Base-by-base conservation (phyloP, 2,329 filamentous ascomycete genomes). In the Ploettnerulaceae sp. region DNA sequence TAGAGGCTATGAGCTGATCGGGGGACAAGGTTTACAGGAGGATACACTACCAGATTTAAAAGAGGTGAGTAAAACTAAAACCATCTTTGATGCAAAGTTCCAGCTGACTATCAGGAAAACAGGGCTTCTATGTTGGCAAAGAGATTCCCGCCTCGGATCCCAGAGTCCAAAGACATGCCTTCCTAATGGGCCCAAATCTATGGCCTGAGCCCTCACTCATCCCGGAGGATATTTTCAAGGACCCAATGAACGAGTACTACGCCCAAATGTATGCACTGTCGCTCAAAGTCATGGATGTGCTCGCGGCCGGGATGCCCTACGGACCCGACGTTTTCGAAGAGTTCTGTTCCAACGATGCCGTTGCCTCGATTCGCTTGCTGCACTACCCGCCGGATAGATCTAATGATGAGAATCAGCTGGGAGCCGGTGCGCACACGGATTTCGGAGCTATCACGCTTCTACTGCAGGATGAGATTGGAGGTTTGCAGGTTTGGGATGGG, bases 391-490 rank as follows among this genome's bases (percentile, higher is more conserved):
- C 70, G 0, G 67, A 71, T 47, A 64, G 60, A 2, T 52, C 60
- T 0, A 65, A 48, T 11, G 54, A 54, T 17, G 47, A 40, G 33
- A 43, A 21, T 5, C 57, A 59, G 38, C 46, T 55, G 5, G 54
- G 50, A 3, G 71, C 58, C 5, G 56, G 73, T 0, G 73, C 71
- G 2, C 75, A 76, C 54, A 76, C 72, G 0, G 76, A 77, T 56
- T 78, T 74, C 51, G 73, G 74, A 2, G 69, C 70, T 25, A 69
- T 79, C 21, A 79, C 76, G 1, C 61, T 79, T 22, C 66, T 79
- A 9, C 64, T 77, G 8, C 74, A 77, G 51, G 73, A 74, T 51
- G 60, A 63, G 3, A 60, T 68, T 14, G 67, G 69, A 18, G 76
- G 73, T 0, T 66, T 79, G 4, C 67, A 79, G 52, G 75, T 78